Conservation (phyloP, 129 eudicot genomes). For the Ambrosia trifida region DNA sequence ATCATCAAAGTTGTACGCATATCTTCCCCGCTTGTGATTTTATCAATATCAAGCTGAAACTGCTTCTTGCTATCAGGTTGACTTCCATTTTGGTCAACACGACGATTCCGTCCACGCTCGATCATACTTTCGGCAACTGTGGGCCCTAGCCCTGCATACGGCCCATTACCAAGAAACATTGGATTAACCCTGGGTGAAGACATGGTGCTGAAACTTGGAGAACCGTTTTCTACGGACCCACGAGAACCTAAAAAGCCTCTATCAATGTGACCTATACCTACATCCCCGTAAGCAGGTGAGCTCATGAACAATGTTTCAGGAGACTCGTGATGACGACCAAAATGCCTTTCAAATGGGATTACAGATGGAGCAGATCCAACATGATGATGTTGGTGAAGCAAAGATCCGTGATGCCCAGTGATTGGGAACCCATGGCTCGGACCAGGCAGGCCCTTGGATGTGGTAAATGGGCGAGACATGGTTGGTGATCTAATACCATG, state of each 20-base stretch:
- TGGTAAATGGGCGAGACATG: constrained; percentile 41
- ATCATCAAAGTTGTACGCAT: constrained; percentile 89
- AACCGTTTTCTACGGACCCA: constrained; percentile 58
- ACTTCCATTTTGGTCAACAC: constrained; percentile 50
- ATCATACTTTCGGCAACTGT: constrained; percentile 39
- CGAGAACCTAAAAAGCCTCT: constrained; percentile 53
- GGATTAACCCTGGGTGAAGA: constrained; percentile 57
- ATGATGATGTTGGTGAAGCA: constrained; percentile 52
- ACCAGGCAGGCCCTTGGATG: constrained; percentile 42
- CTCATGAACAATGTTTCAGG: constrained; percentile 49
- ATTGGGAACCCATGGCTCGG: constrained; percentile 50
- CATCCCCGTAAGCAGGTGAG: constrained; percentile 45
- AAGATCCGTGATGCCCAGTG: constrained; percentile 45
- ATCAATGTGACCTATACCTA: constrained; percentile 45
- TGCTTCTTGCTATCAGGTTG: constrained; percentile 73
- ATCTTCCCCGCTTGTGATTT: constrained; percentile 77
- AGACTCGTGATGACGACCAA: constrained; percentile 53
- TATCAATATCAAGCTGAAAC: constrained; percentile 79
- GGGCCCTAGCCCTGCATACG: constrained; percentile 45
- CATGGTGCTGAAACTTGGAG: constrained; percentile 59
- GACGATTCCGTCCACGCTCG: constrained; percentile 51
- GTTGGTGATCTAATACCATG: constrained; percentile 43
- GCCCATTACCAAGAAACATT: constrained; percentile 53
- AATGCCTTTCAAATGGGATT: constrained; percentile 58
- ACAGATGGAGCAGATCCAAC: constrained; percentile 89